Percentiles rank a stretch among this genome's conserved stretches.
Evolutionary conservation across 176 grass and related monocot genomes (phyloP).

Genomic region (Chrysopogon serrulatus): DNA sequence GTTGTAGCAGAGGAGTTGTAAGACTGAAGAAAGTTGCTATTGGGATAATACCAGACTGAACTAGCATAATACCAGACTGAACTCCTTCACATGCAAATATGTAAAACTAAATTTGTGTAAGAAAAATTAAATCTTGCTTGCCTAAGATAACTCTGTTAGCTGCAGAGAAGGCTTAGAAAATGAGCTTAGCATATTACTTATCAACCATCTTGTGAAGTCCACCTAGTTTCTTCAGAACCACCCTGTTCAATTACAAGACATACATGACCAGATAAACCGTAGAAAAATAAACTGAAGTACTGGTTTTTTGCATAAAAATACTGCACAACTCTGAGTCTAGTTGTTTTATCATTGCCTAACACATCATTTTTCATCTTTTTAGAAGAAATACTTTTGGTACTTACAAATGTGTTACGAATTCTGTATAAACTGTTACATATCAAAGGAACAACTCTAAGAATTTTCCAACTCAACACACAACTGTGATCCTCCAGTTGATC

Average conservation of each 20-base stretch:
- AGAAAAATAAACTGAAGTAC: conserved; percentile 57
- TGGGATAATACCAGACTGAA: too few species aligned
- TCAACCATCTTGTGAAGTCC: conserved; percentile 69
- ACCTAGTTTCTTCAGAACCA: conserved; percentile 65
- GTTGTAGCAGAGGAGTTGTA: too few species aligned
- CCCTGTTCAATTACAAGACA: conserved; percentile 57
- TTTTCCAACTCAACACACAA: too few species aligned
- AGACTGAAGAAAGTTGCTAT: neutral
- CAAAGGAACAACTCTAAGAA: too few species aligned
- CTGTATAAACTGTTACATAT: too few species aligned
- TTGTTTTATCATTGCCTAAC: conserved; percentile 7
- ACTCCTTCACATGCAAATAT: neutral
- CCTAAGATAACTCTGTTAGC: neutral
- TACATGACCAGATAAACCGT: conserved; percentile 62
- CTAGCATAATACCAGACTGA: too few species aligned
- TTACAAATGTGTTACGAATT: too few species aligned
- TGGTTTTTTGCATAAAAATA: conserved; percentile 51
- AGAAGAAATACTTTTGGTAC: conserved; percentile 51
- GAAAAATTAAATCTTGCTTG: neutral
- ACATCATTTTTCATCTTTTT: conserved; percentile 25
- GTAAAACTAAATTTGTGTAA: neutral
- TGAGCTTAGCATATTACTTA: conserved; percentile 49
- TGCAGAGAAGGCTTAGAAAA: neutral
- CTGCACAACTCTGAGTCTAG: conserved; percentile 7
- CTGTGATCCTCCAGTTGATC: too few species aligned